phyloP scores from a whole-genome alignment of 257 asterid genomes.

The Parsonsia alboflavescens region DNA sequence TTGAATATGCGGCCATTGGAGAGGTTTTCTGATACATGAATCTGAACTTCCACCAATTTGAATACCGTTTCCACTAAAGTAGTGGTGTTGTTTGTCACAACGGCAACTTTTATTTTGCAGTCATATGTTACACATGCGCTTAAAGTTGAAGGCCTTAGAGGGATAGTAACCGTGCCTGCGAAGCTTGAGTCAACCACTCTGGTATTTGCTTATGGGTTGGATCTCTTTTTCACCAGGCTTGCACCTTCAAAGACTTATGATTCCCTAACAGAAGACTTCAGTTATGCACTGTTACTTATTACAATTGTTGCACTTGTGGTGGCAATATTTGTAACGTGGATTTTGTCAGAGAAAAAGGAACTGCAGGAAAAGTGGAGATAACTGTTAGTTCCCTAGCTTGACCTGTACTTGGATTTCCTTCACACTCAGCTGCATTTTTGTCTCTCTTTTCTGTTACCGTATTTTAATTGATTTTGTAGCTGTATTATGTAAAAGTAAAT shows the following conservation, averaged over 20 bases:
- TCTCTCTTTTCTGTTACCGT: neutral
- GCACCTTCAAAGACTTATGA: slow-evolving; percentile 96
- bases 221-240: slow-evolving; percentile 81
- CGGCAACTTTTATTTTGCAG: slow-evolving; percentile 39
- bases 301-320: slow-evolving; percentile 76
- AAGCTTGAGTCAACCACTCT: slow-evolving; percentile 96
- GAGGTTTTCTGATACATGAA: too few species aligned
- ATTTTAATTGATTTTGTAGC: slow-evolving; percentile 18
- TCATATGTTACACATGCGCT: slow-evolving; percentile 79
- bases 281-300: slow-evolving; percentile 78
- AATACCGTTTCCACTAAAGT: neutral
- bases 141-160: slow-evolving; percentile 90
- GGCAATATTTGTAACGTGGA: slow-evolving; percentile 84
- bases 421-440: neutral
- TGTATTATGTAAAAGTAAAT: too few species aligned
- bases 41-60: too few species aligned
- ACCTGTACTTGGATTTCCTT: neutral
- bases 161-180: slow-evolving; percentile 73
- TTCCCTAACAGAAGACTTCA: slow-evolving; percentile 95
- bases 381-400: slow-evolving; percentile 17
- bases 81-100: neutral
- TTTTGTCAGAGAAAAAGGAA: slow-evolving; percentile 90
- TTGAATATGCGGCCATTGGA: too few species aligned
- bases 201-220: slow-evolving; percentile 81
- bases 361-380: slow-evolving; percentile 98